These are phyloP conservation scores for Westerdykella aurantiaca DNA, from an alignment of 2,329 filamentous ascomycete genomes.

Conservation along the genomic window DNA sequence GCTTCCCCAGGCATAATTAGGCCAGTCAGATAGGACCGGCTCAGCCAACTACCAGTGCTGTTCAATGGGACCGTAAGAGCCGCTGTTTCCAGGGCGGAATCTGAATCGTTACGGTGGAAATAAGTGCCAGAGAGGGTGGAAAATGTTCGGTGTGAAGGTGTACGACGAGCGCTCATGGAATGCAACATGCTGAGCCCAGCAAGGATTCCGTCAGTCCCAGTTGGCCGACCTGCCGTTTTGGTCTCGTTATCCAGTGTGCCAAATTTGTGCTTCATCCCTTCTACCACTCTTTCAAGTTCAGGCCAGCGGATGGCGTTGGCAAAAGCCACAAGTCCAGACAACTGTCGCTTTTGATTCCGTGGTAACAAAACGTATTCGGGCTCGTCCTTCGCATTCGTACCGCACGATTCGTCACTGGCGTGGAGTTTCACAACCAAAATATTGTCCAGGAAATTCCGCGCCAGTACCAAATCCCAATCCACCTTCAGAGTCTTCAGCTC, in stretches of 20 bases:
- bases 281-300: conserved; percentile 34
- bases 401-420: conserved; percentile 11
- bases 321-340: conserved; percentile 48
- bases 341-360: conserved; percentile 37
- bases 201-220: conserved; percentile 17
- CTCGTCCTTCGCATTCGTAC: conserved; percentile 4
- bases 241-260: conserved; percentile 14
- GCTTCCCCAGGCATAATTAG: conserved; percentile 51
- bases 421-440: conserved; percentile 37
- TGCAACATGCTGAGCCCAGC: conserved; percentile 24
- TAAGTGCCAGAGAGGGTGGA: too few relatives aligned
- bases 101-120: too few relatives aligned
- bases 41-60: conserved; percentile 49
- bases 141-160: conserved; percentile 32
- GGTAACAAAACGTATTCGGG: conserved; percentile 30
- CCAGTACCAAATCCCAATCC: conserved; percentile 53
- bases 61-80: conserved; percentile 28
- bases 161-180: conserved; percentile 33
- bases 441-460: conserved; percentile 49
- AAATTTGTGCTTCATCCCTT: conserved; percentile 35
- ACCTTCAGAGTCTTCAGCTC: conserved; percentile 47
- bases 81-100: conserved; percentile 3
- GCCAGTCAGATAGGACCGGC: conserved; percentile 51
- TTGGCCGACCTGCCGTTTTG: conserved; percentile 2
- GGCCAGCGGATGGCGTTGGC: conserved; percentile 49